Conservation (phyloP, 306 rosid genomes). For the Vicia faba region DNA sequence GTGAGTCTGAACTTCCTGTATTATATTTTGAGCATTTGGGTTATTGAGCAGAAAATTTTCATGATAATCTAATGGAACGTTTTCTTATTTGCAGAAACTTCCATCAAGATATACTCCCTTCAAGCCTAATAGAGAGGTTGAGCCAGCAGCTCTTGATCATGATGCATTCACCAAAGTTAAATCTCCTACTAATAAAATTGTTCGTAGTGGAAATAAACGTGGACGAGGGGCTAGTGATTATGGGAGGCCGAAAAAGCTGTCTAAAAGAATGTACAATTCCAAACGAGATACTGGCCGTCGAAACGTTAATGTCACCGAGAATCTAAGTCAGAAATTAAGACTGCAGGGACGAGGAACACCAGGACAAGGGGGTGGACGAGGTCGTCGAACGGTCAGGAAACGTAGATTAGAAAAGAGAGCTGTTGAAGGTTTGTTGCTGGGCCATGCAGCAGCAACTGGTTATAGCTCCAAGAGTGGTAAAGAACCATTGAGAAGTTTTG, state of each 20-base stretch:
- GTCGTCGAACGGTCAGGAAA: constrained; percentile 89
- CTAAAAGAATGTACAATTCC: constrained; percentile 53
- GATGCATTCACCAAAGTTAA: constrained; percentile 49
- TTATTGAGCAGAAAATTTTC: constrained; percentile 6
- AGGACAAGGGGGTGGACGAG: constrained; percentile 75
- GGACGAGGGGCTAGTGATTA: constrained; percentile 71
- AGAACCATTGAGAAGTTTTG: constrained; percentile 64
- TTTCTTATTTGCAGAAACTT: constrained; percentile 55
- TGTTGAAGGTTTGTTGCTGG: constrained; percentile 60
- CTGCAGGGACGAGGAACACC: constrained; percentile 56
- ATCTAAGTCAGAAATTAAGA: constrained; percentile 53
- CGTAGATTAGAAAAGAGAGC: constrained; percentile 70
- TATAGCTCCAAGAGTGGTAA: constrained; percentile 55
- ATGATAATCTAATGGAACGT: constrained; percentile 19
- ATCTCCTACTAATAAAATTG: constrained; percentile 51
- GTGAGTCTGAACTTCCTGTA: constrained; percentile 37
- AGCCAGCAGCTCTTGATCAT: constrained; percentile 47
- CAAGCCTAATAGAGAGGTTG: constrained; percentile 57
- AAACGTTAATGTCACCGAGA: constrained; percentile 50
- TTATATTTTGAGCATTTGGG: not conserved
- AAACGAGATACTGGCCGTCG: constrained; percentile 47
- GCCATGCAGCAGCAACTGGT: constrained; percentile 42
- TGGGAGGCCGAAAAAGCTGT: constrained; percentile 66
- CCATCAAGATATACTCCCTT: constrained; percentile 60
- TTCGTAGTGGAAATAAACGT: constrained; percentile 61